Evolutionary conservation across 2,329 filamentous ascomycete genomes (phyloP).

Genomic region (Thelonectria rubi): DNA sequence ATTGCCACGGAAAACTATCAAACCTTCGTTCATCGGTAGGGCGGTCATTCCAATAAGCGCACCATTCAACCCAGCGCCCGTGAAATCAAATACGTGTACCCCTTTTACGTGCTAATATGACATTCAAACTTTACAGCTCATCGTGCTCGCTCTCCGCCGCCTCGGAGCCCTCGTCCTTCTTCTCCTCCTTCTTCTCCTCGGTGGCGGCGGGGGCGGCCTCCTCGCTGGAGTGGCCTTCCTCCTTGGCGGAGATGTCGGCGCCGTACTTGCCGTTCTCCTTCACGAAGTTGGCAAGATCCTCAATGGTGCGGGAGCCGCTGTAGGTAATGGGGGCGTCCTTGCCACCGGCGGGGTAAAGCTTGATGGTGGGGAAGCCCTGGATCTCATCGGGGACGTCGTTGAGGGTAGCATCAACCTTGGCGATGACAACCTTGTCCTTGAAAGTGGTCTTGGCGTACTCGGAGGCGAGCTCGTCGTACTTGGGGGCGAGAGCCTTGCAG

Average conservation of each 20-base stretch:
- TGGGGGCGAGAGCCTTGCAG: conserved; percentile 97
- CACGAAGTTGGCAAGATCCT: conserved; percentile 92
- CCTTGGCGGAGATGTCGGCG: conserved; percentile 69
- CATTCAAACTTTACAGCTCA: conserved; percentile 72
- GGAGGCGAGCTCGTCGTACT: conserved; percentile 91
- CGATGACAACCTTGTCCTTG: conserved; percentile 87
- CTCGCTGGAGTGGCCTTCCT: conserved; percentile 58
- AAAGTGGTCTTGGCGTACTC: conserved; percentile 81
- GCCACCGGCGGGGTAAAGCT: conserved; percentile 90
- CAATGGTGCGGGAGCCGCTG: conserved; percentile 84
- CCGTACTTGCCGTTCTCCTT: conserved; percentile 94
- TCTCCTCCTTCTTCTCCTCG: conserved; percentile 61
- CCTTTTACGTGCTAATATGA: conserved; percentile 43
- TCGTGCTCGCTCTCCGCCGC: conserved; percentile 67
- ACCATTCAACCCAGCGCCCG: conserved; percentile 46
- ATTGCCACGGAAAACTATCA: conserved; percentile 42
- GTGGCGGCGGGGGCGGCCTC: conserved; percentile 64
- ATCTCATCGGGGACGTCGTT: conserved; percentile 99
- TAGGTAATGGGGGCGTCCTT: conserved; percentile 90
- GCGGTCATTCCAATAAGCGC: conserved; percentile 35
- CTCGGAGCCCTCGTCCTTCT: conserved; percentile 34
- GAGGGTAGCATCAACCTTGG: conserved; percentile 95
- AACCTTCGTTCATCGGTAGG: conserved; percentile 31
- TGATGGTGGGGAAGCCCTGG: conserved; percentile 98
- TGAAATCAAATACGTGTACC: conserved; percentile 45